Evolutionary conservation across 2,329 filamentous ascomycete genomes (phyloP), one percentile per base, ranked within the genome.

Genomic region (Zopfia rhizophila): DNA sequence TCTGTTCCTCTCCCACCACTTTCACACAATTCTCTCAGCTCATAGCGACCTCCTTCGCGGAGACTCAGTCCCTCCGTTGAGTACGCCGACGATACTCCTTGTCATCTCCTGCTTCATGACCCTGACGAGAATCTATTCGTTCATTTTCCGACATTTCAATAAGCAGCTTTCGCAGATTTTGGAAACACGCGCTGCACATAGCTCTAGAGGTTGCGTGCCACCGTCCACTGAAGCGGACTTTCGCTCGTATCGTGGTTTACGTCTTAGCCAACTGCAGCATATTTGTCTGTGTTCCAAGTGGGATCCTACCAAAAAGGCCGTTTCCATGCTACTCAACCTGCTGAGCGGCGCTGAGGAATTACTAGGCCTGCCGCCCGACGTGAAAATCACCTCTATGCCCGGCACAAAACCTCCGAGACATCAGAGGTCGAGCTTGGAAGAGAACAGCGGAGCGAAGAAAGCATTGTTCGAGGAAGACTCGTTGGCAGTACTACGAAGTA

Each of bases 51-150:
- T n/a, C n/a, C 7, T 30, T 16, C 28, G 28, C 13, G 18, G 13
- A 7, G 18, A 30, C 18, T 30, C 28, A 14, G 28, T 13, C 18
- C 18, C 14, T 30, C 18, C 14, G 13, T 13, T 16, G 10, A 30
- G 18, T 16, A 30, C 28, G 7, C 28, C 28, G 28, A 30, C 28
- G 8, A 30, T 30, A 16, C 28, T 30, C 7, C 28, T 30, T 5
- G 28, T 16, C 7, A 14, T 30, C 28, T 30, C 28, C 6, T 30
- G 28, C 18, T 30, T 30, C 12, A 30, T n/a, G 28, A 30, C 28
- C 7, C 28, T 30, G 7, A 30, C 28, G 18, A 13, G 28, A 13
- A 30, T 16, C 14, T 30, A 30, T 12, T 30, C 28, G 7, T 13
- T 30, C 28, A 30, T 30, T 12, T 30, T 30, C 28, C 13, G 18